Base-by-base conservation (phyloP, 495 filamentous ascomycete genomes). In the Aspergillus cristatus region DNA sequence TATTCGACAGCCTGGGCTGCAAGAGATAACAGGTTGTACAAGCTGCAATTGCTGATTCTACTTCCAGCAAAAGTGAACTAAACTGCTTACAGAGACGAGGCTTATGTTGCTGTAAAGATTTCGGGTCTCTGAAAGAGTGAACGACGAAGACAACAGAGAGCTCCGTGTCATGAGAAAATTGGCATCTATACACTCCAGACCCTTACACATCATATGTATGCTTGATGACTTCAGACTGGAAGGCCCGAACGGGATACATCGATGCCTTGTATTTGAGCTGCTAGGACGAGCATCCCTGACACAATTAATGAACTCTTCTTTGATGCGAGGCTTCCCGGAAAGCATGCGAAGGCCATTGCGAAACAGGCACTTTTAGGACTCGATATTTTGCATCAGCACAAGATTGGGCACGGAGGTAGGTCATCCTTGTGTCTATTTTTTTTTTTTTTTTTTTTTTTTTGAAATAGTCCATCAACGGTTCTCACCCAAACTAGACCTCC, bases 1-100 rank as follows among this genome's bases (percentile, higher is more conserved):
- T 69, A 59, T 44, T 70, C 68, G 4, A 73, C 68, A 18, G 67
- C 72, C 34, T 75, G 71, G 70, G 50, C 62, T 8, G 65, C 65
- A 16, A 53, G 47, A 42, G 67, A 73, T 42, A 40, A 45, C 50
- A 55, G 42, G 55, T 62, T 33, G 22, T 43, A 30, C 34, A 40
- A 24, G 15, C 16, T 16, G 16, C n/a, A n/a, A n/a, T n/a, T n/a
- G n/a, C n/a, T n/a, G n/a, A 17, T 17, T 50, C 30, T 26, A 37
- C 34, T 16, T 18, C 29, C 32, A 14, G 17, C 38, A 32, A 41
- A 39, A 42, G 16, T 18, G 7, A 45, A 35, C 50, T 60, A 46
- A 55, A 26, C 35, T 13, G 17, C 17, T 37, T 36, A 15, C 25
- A 57, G 56, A 32, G 36, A 49, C 41, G 32, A 42, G 20, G 24